phyloP scores from a whole-genome alignment of 352 stramenopile genomes.

The Globisporangium solare region DNA sequence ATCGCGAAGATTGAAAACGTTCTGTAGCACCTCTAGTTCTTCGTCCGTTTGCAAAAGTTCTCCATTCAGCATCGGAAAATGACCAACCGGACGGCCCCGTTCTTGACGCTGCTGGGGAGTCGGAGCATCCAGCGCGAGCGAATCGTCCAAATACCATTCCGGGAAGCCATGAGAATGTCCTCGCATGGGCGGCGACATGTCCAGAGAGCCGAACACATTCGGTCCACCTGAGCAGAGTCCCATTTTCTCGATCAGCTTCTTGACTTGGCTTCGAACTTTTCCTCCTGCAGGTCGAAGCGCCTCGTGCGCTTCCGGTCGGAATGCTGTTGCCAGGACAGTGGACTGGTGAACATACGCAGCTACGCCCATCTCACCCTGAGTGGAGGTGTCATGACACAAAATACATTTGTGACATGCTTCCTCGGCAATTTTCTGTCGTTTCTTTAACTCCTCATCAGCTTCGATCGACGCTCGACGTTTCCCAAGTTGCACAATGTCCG shows the following conservation, averaged over 20 bases:
- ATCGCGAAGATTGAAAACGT: conserved; percentile 59
- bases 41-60: conserved; percentile 64
- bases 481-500: conserved; percentile 18
- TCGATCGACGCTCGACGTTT: conserved; percentile 50
- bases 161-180: conserved; percentile 56
- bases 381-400: conserved; percentile 78
- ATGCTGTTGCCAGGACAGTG: conserved; percentile 71
- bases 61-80: conserved; percentile 48
- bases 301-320: conserved; percentile 70
- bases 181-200: conserved; percentile 48
- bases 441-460: conserved; percentile 26
- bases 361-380: conserved; percentile 80
- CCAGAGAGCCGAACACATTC: conserved; percentile 20
- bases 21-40: conserved; percentile 63
- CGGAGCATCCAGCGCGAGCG: conserved; percentile 16
- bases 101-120: conserved; percentile 39
- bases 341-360: conserved; percentile 85
- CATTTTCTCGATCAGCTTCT: conserved; percentile 81
- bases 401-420: conserved; percentile 71
- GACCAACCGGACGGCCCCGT: conserved; percentile 32
- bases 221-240: conserved; percentile 69
- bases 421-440: conserved; percentile 42
- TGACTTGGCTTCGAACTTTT: conserved; percentile 53
- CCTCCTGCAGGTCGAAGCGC: conserved; percentile 44
- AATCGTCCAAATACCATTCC: conserved; percentile 70